Conservation (phyloP, 73 alveolate genomes). For the Stentor coeruleus region DNA sequence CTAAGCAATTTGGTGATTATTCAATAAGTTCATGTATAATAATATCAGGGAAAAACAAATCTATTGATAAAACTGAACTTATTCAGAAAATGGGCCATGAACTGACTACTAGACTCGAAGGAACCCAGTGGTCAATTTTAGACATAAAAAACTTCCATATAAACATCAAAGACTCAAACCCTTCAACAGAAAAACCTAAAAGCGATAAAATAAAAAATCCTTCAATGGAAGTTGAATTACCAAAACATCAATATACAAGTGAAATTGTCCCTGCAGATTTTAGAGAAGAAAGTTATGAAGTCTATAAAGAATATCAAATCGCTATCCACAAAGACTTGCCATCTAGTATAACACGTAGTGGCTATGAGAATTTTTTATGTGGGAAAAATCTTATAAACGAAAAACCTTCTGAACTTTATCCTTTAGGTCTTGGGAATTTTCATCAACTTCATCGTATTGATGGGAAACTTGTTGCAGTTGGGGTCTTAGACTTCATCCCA, state of each 20-base stretch:
- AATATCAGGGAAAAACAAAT: neutral
- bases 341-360: conserved; percentile 27
- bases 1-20: neutral
- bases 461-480: conserved; percentile 89
- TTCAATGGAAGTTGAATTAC: neutral
- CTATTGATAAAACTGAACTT: neutral
- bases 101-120: neutral
- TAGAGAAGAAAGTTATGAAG: conserved; percentile 45
- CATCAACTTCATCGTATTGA: conserved; percentile 90
- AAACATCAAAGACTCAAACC: neutral
- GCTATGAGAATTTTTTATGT: conserved; percentile 48
- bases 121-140: neutral
- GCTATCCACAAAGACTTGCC: conserved; percentile 48
- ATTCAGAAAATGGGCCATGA: too few relatives aligned
- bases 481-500: conserved; percentile 80
- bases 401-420: conserved; percentile 34
- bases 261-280: conserved; percentile 40
- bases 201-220: neutral
- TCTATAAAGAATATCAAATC: conserved; percentile 52
- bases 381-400: conserved; percentile 40
- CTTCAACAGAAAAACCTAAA: too few relatives aligned
- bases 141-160: neutral
- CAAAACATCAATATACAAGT: neutral
- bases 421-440: conserved; percentile 57
- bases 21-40: conserved; percentile 4